phyloP scores from a whole-genome alignment of 345 rosid species.

The Eucalyptus guilfoylei region DNA sequence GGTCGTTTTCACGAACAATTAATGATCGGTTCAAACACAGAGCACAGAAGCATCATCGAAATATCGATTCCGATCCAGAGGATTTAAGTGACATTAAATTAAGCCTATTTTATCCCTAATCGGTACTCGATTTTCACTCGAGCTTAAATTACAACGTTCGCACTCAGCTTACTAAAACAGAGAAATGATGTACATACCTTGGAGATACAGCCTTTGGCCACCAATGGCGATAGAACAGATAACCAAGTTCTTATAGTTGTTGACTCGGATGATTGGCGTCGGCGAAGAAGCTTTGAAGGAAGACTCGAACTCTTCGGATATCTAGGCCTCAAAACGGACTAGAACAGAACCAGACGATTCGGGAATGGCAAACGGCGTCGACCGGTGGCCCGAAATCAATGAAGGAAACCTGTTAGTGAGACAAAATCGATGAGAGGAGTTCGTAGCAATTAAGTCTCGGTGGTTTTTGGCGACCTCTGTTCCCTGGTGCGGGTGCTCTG shows the following conservation, averaged over 20 bases:
- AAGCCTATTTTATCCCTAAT: neutral
- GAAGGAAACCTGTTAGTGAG: neutral
- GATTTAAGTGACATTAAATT: neutral
- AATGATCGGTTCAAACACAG: no score
- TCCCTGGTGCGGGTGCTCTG: neutral
- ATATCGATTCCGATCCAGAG: neutral
- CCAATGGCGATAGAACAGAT: fast-evolving
- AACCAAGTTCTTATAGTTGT: neutral
- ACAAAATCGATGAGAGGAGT: neutral
- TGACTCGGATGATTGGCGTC: neutral
- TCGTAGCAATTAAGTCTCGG: neutral
- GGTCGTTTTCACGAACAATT: no score
- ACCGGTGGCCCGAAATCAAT: neutral
- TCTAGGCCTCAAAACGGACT: neutral
- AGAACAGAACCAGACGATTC: neutral
- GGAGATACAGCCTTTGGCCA: neutral
- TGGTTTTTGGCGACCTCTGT: neutral
- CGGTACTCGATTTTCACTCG: fast-evolving
- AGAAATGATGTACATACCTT: neutral
- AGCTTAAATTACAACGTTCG: no score
- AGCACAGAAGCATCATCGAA: neutral
- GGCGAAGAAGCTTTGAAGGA: neutral
- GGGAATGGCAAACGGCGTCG: neutral
- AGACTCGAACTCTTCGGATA: neutral
- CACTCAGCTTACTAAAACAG: neutral